Evolutionary conservation across 345 rosid species (phyloP).

Genomic region (Odontarrhena argentea): DNA sequence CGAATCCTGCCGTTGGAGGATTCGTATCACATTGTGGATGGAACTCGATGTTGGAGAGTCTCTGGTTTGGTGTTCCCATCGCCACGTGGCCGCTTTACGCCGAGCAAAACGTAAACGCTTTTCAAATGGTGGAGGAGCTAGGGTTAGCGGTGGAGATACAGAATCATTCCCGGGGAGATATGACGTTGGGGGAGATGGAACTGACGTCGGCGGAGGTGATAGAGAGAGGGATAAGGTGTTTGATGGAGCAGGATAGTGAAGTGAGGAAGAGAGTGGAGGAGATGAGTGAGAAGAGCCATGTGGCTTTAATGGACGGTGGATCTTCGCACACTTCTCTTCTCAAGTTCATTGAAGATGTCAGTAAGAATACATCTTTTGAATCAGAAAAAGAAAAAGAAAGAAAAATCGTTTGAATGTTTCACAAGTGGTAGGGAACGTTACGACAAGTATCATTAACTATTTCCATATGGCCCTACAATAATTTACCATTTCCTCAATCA

Average conservation of each 20-base stretch:
- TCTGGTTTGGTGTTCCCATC: conserved; percentile 39
- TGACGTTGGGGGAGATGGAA: neutral
- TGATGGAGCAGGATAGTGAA: conserved; percentile 46
- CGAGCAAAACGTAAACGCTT: conserved; percentile 51
- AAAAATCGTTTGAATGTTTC: no score
- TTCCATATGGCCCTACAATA: no score
- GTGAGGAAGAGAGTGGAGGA: conserved; percentile 42
- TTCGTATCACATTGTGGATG: conserved; percentile 49
- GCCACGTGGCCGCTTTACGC: conserved; percentile 43
- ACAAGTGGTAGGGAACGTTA: neutral
- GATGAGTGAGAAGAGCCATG: conserved; percentile 44
- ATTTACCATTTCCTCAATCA: no score
- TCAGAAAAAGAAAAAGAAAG: no score
- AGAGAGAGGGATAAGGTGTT: conserved; percentile 47
- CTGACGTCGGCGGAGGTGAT: conserved; percentile 41
- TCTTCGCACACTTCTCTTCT: conserved; percentile 43
- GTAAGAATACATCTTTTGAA: conserved; percentile 11
- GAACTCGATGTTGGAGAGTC: conserved; percentile 38
- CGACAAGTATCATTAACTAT: no score
- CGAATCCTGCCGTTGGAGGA: conserved; percentile 48
- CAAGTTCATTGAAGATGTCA: conserved; percentile 30
- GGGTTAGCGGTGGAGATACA: conserved; percentile 51
- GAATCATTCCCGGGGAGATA: conserved; percentile 36
- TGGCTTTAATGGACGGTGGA: conserved; percentile 50
- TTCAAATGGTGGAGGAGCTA: conserved; percentile 46